phyloP scores from a whole-genome alignment of 352 stramenopile species.

The Sclerospora graminicola region DNA sequence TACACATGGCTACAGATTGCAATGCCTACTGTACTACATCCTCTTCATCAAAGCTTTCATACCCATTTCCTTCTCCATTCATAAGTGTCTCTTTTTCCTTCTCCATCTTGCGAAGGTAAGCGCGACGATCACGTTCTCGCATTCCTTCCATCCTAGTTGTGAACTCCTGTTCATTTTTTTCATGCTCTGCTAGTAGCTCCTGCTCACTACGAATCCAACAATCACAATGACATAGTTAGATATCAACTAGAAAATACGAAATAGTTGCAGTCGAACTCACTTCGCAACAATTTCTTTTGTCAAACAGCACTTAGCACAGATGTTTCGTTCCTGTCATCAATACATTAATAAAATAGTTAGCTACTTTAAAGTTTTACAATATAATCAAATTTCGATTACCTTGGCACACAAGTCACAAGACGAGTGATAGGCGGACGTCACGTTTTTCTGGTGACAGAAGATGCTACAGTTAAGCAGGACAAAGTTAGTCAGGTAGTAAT shows the following conservation, averaged over 20 bases:
- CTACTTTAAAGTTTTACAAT: no score
- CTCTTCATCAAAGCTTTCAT: not conserved
- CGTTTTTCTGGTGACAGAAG: constrained; percentile 86
- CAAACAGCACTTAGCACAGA: constrained; percentile 86
- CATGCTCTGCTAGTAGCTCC: constrained; percentile 34
- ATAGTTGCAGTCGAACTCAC: constrained; percentile 13
- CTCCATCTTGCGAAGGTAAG: constrained; percentile 55
- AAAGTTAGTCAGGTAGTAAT: no score
- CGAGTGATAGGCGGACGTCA: constrained; percentile 92
- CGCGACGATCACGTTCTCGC: constrained; percentile 69
- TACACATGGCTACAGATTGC: no score
- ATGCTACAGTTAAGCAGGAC: constrained; percentile 62
- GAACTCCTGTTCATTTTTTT: constrained; percentile 38
- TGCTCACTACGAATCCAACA: constrained; percentile 29
- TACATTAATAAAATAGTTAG: not conserved
- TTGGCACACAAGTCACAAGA: constrained; percentile 88
- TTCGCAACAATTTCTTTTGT: constrained; percentile 58
- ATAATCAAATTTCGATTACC: no score
- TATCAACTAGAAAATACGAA: not conserved
- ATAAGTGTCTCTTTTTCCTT: constrained; percentile 34
- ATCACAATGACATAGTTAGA: not conserved
- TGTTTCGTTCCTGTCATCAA: constrained; percentile 43
- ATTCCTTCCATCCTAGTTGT: constrained; percentile 48
- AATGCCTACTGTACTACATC: not conserved
- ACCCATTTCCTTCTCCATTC: constrained; percentile 2